phyloP scores from a whole-genome alignment of 352 stramenopile species.

The Pythium rishiriense region DNA sequence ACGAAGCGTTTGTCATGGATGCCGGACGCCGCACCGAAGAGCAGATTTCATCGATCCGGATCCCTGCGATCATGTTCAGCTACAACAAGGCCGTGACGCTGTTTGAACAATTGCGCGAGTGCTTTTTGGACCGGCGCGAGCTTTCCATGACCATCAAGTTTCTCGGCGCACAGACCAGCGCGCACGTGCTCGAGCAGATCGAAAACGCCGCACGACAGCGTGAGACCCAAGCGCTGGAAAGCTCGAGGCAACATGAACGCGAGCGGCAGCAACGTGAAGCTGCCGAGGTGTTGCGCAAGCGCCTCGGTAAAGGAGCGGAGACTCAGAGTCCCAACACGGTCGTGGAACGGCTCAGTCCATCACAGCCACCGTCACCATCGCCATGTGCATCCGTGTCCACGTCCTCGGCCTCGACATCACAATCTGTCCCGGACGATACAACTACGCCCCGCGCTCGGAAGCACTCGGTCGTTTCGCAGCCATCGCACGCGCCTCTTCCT shows the following conservation, averaged over 20 bases:
- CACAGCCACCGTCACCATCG: neutral
- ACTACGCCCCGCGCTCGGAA: neutral
- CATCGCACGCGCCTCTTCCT: neutral
- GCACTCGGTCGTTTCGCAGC: neutral
- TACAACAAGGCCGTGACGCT: conserved; percentile 40
- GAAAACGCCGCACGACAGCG: conserved; percentile 34
- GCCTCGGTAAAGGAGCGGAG: conserved; percentile 32
- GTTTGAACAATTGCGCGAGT: conserved; percentile 54
- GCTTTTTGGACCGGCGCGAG: conserved; percentile 44
- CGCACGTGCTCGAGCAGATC: conserved; percentile 50
- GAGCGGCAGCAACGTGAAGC: conserved; percentile 53
- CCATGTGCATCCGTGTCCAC: neutral
- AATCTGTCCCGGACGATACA: neutral
- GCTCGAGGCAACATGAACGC: conserved; percentile 34
- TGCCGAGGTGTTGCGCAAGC: conserved; percentile 49
- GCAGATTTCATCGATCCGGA: conserved; percentile 34
- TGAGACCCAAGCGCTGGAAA: conserved; percentile 23
- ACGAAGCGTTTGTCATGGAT: conserved; percentile 74
- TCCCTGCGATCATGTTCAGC: conserved; percentile 68
- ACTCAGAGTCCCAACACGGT: neutral
- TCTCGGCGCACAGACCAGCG: conserved; percentile 50
- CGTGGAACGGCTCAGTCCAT: neutral
- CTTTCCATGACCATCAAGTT: conserved; percentile 56
- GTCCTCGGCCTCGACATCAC: neutral
- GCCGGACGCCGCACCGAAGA: conserved; percentile 35